phyloP scores from a whole-genome alignment of 2,329 filamentous ascomycete genomes.

The Fusarium scirpi region DNA sequence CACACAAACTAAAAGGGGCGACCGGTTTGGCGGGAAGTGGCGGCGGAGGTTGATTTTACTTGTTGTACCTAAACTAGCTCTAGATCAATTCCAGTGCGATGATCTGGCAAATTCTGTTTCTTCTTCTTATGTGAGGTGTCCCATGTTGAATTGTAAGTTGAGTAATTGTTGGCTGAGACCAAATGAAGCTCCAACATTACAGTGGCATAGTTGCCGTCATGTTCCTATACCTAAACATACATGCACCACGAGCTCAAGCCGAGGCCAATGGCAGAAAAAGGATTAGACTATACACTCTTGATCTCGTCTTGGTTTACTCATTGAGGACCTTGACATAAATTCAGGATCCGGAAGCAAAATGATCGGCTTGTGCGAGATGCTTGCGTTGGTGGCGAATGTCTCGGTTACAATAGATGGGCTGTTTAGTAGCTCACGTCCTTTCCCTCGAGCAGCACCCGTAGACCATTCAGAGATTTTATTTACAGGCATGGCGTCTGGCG shows the following conservation, averaged over 20 bases:
- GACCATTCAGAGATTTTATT: background rate
- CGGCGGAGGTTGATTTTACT: constrained; percentile 50
- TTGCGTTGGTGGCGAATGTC: constrained; percentile 5
- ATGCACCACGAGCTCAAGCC: background rate
- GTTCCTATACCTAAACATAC: background rate
- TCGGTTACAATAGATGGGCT: background rate
- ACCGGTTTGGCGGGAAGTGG: constrained; percentile 53
- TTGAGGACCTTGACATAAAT: background rate
- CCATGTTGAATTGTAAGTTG: too few species aligned
- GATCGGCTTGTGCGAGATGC: background rate
- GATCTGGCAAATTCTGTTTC: constrained; percentile 10
- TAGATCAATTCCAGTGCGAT: constrained; percentile 19
- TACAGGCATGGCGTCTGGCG: background rate
- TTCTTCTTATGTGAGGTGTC: background rate
- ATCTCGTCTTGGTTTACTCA: background rate
- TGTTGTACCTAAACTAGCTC: constrained; percentile 26
- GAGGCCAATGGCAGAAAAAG: background rate
- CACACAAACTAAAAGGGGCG: constrained; percentile 49
- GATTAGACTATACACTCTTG: background rate
- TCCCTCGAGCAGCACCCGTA: background rate
- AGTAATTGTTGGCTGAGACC: background rate
- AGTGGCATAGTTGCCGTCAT: background rate
- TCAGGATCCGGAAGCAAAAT: background rate
- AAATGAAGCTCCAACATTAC: background rate
- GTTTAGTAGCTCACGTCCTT: background rate